Base-by-base conservation (phyloP, 306 rosid species). In the Quercus alba region DNA sequence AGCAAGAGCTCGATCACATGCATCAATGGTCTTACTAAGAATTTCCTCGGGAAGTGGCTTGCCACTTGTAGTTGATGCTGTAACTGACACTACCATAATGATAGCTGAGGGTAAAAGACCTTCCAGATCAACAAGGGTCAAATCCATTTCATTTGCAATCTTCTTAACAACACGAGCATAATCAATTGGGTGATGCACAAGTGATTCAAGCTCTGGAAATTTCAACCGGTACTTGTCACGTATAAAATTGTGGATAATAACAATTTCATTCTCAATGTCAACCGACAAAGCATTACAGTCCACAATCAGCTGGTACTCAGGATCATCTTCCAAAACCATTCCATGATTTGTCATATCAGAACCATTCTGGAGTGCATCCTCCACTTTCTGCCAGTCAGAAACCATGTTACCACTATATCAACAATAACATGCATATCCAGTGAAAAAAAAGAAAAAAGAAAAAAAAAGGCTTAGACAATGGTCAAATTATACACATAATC, bases 21-120 rank as follows among this genome's bases (percentile, higher is more conserved):
- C 99, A 80, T 95, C 97, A 79, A 85, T 25, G 4, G 91, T 95
- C 81, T 93, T 95, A 66, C 77, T 72, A 56, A 95, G 98, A 26
- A 90, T 88, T 30, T 95, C 99, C 81, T 95, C 97, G 0, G 92
- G 97, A 73, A 93, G 99, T 12, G 99, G 99, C 88, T 95, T 95
- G 66, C 99, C 99, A 85, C 96, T 90, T 11, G 99, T 95, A 63
- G 99, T 95, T 31, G 99, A 95, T 33, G 98, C 98, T 14, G 99
- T 95, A 80, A 95, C 97, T 46, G 99, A 95, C 67, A 95, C 98
- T 83, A 91, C 99, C 98, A 95, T 93, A 75, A 93, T 93, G 78
- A 89, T 84, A 76, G 99, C 98, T 0, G 98, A 95, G 63, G 99
- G 99, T 72, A 95, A 81, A 70, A 95, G 93, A 26, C 99, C 99